Percentiles rank a stretch among this genome's conserved stretches.
These are phyloP conservation scores for Verticillium longisporum DNA, from an alignment of 2,329 filamentous ascomycete genomes.

Conservation along the genomic window DNA sequence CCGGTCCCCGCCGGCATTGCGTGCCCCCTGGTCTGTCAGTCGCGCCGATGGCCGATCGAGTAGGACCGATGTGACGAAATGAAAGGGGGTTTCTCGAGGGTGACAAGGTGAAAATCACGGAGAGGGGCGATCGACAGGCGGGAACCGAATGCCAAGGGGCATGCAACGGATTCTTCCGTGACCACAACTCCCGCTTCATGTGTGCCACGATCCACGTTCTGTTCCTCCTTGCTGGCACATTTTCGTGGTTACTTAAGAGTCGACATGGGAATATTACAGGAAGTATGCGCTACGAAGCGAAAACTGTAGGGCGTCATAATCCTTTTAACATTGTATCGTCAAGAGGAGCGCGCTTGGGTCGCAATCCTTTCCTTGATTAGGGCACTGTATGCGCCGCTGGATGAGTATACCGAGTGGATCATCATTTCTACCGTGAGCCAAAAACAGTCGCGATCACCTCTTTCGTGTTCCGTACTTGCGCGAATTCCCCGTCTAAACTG, in stretches of 20 bases:
- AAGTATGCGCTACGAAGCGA: too few relatives aligned
- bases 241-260: too few relatives aligned
- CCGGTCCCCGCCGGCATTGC: not conserved
- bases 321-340: too few relatives aligned
- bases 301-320: too few relatives aligned
- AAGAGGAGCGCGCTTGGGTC: too few relatives aligned
- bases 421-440: not conserved
- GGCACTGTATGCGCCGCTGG: too few relatives aligned
- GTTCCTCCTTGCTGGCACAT: too few relatives aligned
- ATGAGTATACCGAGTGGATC: not conserved
- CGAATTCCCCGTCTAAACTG: slow-evolving; percentile 38
- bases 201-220: too few relatives aligned
- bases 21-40: not conserved
- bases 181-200: not conserved
- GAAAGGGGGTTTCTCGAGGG: not conserved
- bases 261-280: too few relatives aligned
- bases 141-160: not conserved
- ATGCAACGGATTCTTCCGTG: not conserved
- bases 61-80: not conserved
- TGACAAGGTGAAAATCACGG: not conserved
- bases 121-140: not conserved
- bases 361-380: too few relatives aligned
- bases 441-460: slow-evolving; percentile 18
- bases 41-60: not conserved
- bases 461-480: slow-evolving; percentile 26